Base-by-base conservation (phyloP, 2,329 filamentous ascomycete species). In the Monosporascus ibericus region DNA sequence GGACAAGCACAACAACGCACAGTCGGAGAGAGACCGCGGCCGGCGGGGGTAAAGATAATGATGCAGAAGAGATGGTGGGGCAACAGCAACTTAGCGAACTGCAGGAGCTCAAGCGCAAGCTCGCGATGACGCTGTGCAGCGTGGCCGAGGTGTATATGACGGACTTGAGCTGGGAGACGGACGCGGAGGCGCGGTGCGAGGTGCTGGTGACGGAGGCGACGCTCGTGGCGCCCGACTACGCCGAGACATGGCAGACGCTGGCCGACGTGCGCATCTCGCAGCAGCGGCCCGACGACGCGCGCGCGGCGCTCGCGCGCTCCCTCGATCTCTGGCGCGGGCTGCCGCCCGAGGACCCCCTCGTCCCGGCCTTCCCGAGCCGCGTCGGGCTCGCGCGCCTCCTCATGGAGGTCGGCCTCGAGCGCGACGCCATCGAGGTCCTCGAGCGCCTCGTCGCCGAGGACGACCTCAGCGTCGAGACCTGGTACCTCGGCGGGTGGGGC, bases 131-230 rank as follows among this genome's bases (percentile, higher is more conserved):
- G n/a, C 79, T 99, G 37, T 99, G 95, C 71, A 90, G 89, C 27
- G 90, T 97, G 55, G 86, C 90, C 6, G 94, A 99, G 74, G 90
- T 99, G 48, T 99, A 96, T 76, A 99, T 99, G 94, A 99, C 94
- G 11, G 94, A 99, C 74, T 74, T 97, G 62, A 94, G 88, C 63
- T 94, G 82, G 90, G 92, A 96, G 71, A 84, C 85, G 49, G 91
- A 96, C 65, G 94, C 92, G 5, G 94, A 99, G 74, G 76, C 81
- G 59, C 82, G 86, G 60, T 99, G 95, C 75, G 92, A 99, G 72
- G 75, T 82, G 5, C 83, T 96, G 54, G 83, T 97, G 58, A 95
- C 92, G 6, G 91, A 99, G 74, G 94, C 94, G 25, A 85, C 94
- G 52, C 75, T 95, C 62, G 82, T 95, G 55, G 88, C 88, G 53